Evolutionary conservation across 306 rosid genomes (phyloP), one percentile per base, ranked within the genome.

Genomic region (Datisca glomerata): DNA sequence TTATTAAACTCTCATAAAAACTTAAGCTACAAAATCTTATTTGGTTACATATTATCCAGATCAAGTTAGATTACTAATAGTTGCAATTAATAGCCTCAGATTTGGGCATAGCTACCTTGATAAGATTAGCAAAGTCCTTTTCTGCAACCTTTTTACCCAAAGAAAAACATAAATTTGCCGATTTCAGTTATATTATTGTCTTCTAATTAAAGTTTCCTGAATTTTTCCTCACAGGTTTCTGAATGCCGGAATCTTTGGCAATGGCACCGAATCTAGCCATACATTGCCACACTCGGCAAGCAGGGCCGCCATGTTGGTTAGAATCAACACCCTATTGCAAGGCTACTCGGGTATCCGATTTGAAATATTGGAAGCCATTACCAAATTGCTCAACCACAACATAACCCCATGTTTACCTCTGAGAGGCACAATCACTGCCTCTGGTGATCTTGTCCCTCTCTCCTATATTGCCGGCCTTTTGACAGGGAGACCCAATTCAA

Each of bases 321-420:
- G 96, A 43, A 76, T 74, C 76, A 87, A 87, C 72, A 87, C 96
- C 17, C 81, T 87, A 45, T 74, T 87, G 25, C 96, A 87, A 51
- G 96, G 96, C 1, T 87, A 79, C 60, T 87, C 96, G 0, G 94
- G 96, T 3, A 87, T 87, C 40, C 57, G 96, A 49, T 87, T 82
- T 22, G 93, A 79, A 41, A 56, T 87, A 25, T 41, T 87, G 60
- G 96, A 87, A 37, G 94, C 96, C 53, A 64, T 87, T 1, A 7
- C 96, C 22, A 82, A 72, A 31, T 60, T 87, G 8, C 68, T 87
- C 24, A 87, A 87, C 67, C 59, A 65, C 35, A 72, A 73, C 57
- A 41, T 87, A 21, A 82, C 94, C 3, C 96, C 96, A 15, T 76
- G 87, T 44, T 64, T 87, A 2, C 96, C 96, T 18, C 66, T 87